Evolutionary conservation across 129 eudicot genomes (phyloP).

Genomic region (Smallanthus sonchifolius): DNA sequence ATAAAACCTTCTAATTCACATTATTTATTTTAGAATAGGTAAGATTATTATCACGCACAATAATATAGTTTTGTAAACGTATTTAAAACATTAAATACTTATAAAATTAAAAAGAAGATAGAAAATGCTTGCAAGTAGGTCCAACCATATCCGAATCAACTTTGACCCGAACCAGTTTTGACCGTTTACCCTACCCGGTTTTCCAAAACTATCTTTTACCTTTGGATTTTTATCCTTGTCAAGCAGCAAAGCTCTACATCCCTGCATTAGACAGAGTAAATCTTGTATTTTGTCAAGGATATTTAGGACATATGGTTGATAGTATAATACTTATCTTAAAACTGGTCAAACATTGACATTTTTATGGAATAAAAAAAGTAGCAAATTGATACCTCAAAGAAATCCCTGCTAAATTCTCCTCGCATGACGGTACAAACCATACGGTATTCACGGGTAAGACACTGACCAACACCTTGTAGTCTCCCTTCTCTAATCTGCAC

Average conservation of each 20-base stretch:
- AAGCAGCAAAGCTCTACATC: constrained; percentile 82
- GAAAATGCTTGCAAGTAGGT: not conserved
- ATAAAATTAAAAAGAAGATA: not conserved
- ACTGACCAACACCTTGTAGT: constrained; percentile 86
- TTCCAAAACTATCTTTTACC: constrained; percentile 29
- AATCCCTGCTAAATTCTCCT: constrained; percentile 79
- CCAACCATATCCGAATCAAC: not conserved
- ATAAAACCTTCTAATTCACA: not conserved
- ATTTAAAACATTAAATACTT: not conserved
- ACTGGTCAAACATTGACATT: not conserved
- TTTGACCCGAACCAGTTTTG: constrained; percentile 2
- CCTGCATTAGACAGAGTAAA: constrained; percentile 47
- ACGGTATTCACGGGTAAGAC: constrained; percentile 85
- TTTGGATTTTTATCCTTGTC: constrained; percentile 91
- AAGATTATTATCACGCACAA: not conserved
- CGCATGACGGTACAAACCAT: constrained; percentile 75
- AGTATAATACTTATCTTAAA: not conserved
- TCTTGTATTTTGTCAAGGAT: constrained; percentile 6
- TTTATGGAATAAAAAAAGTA: not conserved
- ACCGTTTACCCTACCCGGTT: not conserved
- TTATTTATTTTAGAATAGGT: not conserved
- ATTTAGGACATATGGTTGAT: not conserved
- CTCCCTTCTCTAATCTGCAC: constrained; percentile 91
- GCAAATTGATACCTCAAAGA: constrained; percentile 57
- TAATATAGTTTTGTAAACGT: not conserved